Conservation (phyloP, 2,329 filamentous ascomycete genomes). For the Stenocarpella maydis region DNA sequence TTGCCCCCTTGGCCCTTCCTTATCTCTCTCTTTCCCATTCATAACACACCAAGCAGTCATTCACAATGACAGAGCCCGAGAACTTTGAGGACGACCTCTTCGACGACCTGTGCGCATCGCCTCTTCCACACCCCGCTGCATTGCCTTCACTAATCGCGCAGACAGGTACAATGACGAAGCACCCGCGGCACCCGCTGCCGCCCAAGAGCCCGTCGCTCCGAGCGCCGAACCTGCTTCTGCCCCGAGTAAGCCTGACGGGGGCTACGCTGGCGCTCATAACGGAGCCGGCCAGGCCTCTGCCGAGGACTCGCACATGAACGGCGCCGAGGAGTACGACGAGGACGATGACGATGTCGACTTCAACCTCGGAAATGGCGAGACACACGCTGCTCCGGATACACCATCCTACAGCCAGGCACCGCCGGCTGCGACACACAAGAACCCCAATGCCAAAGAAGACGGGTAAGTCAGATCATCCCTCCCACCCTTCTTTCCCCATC, state of each 20-base stretch:
- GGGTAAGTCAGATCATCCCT: slow-evolving; percentile 71
- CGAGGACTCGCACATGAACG: slow-evolving; percentile 51
- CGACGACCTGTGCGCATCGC: slow-evolving; percentile 79
- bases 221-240: slow-evolving; percentile 42
- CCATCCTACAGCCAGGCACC: slow-evolving; percentile 41
- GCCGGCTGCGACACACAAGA: slow-evolving; percentile 47
- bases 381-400: slow-evolving; percentile 40
- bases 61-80: slow-evolving; percentile 76
- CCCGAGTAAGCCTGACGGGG: slow-evolving; percentile 40
- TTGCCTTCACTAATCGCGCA: slow-evolving; percentile 30
- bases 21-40: background rate
- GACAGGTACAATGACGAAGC: slow-evolving; percentile 72
- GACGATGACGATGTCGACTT: slow-evolving; percentile 65
- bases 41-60: slow-evolving; percentile 26
- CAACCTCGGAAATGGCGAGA: slow-evolving; percentile 54
- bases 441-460: slow-evolving; percentile 85
- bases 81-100: slow-evolving; percentile 90
- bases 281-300: slow-evolving; percentile 34
- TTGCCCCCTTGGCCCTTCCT: background rate
- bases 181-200: slow-evolving; percentile 45
- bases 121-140: too few species aligned
- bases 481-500: background rate
- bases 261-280: slow-evolving; percentile 37
- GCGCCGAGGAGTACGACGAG: slow-evolving; percentile 49
- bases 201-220: slow-evolving; percentile 38